Conservation (phyloP, 345 rosid genomes). For the Erucastrum elatum region DNA sequence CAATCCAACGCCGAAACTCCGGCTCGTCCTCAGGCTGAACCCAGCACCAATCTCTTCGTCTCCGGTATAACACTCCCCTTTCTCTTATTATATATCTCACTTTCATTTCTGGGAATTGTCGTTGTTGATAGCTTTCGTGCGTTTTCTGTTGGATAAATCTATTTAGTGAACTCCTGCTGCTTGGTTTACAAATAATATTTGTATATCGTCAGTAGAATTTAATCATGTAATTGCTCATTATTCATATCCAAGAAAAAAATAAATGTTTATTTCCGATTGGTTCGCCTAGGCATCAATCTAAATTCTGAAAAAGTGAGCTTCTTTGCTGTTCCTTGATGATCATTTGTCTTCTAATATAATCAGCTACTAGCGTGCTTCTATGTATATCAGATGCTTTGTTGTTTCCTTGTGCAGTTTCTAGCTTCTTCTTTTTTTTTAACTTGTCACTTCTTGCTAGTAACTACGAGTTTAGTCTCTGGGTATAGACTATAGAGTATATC, state of each 20-base stretch:
- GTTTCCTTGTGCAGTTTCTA: not conserved
- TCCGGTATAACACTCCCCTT: conserved; percentile 46
- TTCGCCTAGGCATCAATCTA: too few relatives aligned
- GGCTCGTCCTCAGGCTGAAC: conserved; percentile 64
- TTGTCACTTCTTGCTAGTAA: too few relatives aligned
- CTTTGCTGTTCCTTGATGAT: not conserved
- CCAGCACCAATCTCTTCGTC: conserved; percentile 76
- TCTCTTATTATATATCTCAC: not conserved
- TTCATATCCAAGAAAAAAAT: not conserved
- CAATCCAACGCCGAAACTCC: conserved; percentile 41
- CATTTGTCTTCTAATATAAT: not conserved
- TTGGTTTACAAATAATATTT: too few relatives aligned
- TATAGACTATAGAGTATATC: too few relatives aligned
- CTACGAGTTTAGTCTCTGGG: too few relatives aligned
- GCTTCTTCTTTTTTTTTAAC: not conserved
- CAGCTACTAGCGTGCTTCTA: not conserved
- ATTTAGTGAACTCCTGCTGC: too few relatives aligned
- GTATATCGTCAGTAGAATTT: not conserved
- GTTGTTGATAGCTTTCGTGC: not conserved
- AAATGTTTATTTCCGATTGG: too few relatives aligned
- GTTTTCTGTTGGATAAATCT: too few relatives aligned
- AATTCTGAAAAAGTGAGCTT: not conserved
- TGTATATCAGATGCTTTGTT: not conserved
- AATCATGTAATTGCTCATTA: not conserved
- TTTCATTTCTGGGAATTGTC: not conserved